phyloP scores from a whole-genome alignment of 2,329 filamentous ascomycete species.

The Fusarium paranaense region DNA sequence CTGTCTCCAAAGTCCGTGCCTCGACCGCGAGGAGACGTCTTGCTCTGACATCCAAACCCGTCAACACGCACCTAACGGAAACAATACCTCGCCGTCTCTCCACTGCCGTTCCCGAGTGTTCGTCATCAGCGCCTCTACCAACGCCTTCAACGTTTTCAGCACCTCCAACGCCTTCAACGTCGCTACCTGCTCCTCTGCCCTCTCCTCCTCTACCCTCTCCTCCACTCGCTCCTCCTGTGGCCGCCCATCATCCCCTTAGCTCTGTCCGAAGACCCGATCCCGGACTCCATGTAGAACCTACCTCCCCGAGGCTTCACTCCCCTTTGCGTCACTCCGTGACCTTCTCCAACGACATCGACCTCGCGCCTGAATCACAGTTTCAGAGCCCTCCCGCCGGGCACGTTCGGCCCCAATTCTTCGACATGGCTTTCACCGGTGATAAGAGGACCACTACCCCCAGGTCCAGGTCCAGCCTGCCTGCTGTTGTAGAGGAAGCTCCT shows the following conservation, averaged over 20 bases:
- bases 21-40: conserved; percentile 30
- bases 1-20: conserved; percentile 36
- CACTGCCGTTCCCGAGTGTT: conserved; percentile 28
- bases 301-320: conserved; percentile 46
- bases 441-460: conserved; percentile 28
- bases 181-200: conserved; percentile 4
- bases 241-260: conserved; percentile 32
- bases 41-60: conserved; percentile 30
- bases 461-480: conserved; percentile 19
- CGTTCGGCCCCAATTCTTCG: conserved; percentile 45
- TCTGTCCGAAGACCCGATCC: conserved; percentile 40
- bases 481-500: conserved; percentile 32
- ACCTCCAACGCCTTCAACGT: conserved; percentile 5
- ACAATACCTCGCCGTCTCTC: conserved; percentile 34
- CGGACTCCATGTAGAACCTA: conserved; percentile 42
- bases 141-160: conserved; percentile 8
- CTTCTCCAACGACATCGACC: conserved; percentile 33
- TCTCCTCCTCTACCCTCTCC: conserved; percentile 9
- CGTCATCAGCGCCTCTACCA: conserved; percentile 22
- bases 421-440: conserved; percentile 49
- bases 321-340: conserved; percentile 48
- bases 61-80: conserved; percentile 36
- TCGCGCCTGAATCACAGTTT: conserved; percentile 26
- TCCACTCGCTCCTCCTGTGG: conserved; percentile 26
- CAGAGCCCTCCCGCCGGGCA: conserved; percentile 22